These are phyloP conservation scores for Tephrocybe rancida DNA, from an alignment of 768 basidiomycete genomes.

Conservation along the genomic window DNA sequence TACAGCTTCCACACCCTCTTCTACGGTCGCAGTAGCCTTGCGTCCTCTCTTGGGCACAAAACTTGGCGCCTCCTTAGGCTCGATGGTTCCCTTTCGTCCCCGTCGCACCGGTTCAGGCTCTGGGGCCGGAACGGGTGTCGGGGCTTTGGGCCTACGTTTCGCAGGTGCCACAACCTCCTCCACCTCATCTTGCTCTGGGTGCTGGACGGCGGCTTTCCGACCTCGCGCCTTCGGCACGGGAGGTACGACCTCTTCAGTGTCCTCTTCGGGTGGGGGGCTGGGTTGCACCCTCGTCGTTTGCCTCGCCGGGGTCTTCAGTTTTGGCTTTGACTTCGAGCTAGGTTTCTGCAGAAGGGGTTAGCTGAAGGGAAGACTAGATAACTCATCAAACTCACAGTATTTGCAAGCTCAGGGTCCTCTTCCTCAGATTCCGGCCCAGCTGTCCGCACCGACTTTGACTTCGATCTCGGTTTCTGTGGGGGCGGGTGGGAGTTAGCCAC, in stretches of 20 bases:
- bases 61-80: conserved; percentile 19
- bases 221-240: neutral
- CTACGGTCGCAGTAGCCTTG: neutral
- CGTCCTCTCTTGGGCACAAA: neutral
- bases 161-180: conserved; percentile 7
- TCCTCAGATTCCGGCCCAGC: too few species aligned
- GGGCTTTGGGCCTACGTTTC: conserved; percentile 16
- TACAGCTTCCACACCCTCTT: conserved; percentile 7
- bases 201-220: conserved; percentile 19
- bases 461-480: too few species aligned
- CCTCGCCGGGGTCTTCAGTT: neutral
- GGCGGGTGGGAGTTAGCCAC: too few species aligned
- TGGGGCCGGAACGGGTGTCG: conserved; percentile 3
- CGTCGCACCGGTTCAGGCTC: neutral
- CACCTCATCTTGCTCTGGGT: conserved; percentile 11
- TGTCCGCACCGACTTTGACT: too few species aligned
- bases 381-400: too few species aligned
- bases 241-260: neutral
- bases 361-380: too few species aligned
- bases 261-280: neutral
- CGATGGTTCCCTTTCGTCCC: conserved; percentile 13
- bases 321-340: conserved; percentile 9
- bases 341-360: too few species aligned
- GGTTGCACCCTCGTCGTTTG: neutral
- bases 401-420: too few species aligned